phyloP scores from a whole-genome alignment of 2,329 filamentous ascomycete genomes.

The Dendryphion nanum region DNA sequence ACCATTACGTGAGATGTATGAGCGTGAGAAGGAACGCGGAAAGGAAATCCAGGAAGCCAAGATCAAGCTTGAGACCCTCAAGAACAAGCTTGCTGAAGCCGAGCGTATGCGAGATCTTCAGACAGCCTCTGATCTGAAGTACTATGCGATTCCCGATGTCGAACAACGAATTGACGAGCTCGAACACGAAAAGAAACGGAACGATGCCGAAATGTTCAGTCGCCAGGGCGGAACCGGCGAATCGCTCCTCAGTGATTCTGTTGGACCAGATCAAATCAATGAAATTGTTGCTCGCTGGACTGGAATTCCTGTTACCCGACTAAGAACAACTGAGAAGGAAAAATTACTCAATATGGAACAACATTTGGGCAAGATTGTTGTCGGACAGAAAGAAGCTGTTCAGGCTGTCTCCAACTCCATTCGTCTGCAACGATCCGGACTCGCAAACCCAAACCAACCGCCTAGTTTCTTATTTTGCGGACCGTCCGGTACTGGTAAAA shows the following conservation, averaged over 20 bases:
- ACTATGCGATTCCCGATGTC: slow-evolving; percentile 95
- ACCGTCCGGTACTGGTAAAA: slow-evolving; percentile 97
- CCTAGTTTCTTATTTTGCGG: slow-evolving; percentile 99
- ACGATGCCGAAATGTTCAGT: slow-evolving; percentile 65
- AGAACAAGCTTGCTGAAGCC: slow-evolving; percentile 91
- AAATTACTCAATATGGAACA: slow-evolving; percentile 98
- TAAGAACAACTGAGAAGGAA: slow-evolving; percentile 95
- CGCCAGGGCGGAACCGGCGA: slow-evolving; percentile 60
- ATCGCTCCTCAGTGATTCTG: slow-evolving; percentile 83
- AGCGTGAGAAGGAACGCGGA: slow-evolving; percentile 85
- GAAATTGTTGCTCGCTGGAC: slow-evolving; percentile 97
- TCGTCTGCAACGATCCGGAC: slow-evolving; percentile 87
- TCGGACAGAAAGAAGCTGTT: slow-evolving; percentile 94
- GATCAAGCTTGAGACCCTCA: slow-evolving; percentile 87
- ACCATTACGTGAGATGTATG: slow-evolving; percentile 92
- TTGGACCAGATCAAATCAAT: slow-evolving; percentile 97
- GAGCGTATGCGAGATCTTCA: slow-evolving; percentile 80
- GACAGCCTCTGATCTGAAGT: slow-evolving; percentile 90
- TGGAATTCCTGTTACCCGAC: slow-evolving; percentile 92
- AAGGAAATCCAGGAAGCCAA: slow-evolving; percentile 93
- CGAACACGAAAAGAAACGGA: slow-evolving; percentile 74
- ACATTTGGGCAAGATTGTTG: slow-evolving; percentile 76
- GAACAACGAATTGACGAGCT: slow-evolving; percentile 75
- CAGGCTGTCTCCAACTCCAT: slow-evolving; percentile 93
- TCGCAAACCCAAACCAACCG: slow-evolving; percentile 93